A percentile compares a stretch with the other conserved stretches of the same genome.
These are phyloP conservation scores for Avena sativa DNA, from an alignment of 176 grass and related monocot genomes.

Conservation along the genomic window DNA sequence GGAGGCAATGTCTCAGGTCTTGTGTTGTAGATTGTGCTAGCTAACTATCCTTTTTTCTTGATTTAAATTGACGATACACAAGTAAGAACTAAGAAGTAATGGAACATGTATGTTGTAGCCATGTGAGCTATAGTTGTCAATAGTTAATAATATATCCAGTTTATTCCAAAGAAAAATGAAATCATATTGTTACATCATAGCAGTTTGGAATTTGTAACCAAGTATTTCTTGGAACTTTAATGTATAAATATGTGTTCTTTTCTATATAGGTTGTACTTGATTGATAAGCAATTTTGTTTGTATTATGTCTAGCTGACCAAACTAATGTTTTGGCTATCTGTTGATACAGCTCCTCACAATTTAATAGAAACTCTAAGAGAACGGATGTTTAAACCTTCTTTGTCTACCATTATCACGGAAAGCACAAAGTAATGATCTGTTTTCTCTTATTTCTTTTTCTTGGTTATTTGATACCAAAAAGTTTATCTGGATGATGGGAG, in stretches of 20 bases:
- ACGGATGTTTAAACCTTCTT: conserved; percentile 87
- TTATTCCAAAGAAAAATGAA: conserved; percentile 1
- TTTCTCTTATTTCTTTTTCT: conserved; percentile 29
- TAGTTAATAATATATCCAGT: conserved; percentile 8
- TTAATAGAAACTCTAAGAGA: conserved; percentile 87
- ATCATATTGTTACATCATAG: not conserved
- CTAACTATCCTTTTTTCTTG: conserved; percentile 20
- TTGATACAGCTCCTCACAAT: conserved; percentile 68
- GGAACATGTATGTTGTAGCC: not conserved
- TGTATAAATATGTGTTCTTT: not conserved
- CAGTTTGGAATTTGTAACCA: conserved; percentile 16
- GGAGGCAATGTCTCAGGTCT: conserved; percentile 70
- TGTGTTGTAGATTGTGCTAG: conserved; percentile 11
- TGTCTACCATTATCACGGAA: conserved; percentile 82
- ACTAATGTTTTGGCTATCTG: conserved; percentile 35
- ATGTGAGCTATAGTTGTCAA: not conserved
- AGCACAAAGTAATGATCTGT: conserved; percentile 65
- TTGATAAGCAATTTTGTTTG: conserved; percentile 17
- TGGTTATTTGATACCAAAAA: conserved; percentile 19
- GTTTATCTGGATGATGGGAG: conserved; percentile 3
- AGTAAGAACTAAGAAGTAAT: conserved; percentile 22
- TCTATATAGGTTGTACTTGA: conserved; percentile 13
- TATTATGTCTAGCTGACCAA: conserved; percentile 29
- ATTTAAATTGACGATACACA: conserved; percentile 25
- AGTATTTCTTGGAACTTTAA: not conserved